phyloP scores from a whole-genome alignment of 495 filamentous ascomycete species.

The Aspergillus bridgeri region DNA sequence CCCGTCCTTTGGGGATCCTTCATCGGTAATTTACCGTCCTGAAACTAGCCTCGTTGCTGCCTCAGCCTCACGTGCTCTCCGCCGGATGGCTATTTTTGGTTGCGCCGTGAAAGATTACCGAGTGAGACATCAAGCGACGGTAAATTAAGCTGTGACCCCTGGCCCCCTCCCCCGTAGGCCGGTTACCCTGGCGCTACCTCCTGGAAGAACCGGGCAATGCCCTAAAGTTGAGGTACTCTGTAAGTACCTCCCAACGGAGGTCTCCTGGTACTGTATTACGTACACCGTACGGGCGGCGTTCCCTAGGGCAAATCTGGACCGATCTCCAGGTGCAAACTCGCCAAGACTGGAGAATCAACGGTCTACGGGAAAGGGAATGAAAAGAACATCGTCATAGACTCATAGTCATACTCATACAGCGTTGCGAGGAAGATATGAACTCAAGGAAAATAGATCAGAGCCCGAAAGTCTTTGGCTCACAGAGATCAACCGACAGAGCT shows the following conservation, averaged over 20 bases:
- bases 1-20: conserved; percentile 3
- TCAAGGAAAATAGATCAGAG: neutral
- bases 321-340: conserved; percentile 12
- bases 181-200: neutral
- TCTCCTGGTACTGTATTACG: neutral
- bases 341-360: conserved; percentile 7
- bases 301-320: conserved; percentile 2
- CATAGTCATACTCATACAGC: conserved; percentile 5
- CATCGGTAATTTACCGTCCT: conserved; percentile 20
- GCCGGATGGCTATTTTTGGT: conserved; percentile 23
- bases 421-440: neutral
- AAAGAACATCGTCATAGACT: too few relatives aligned
- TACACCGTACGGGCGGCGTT: too few relatives aligned
- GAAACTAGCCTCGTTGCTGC: conserved; percentile 17
- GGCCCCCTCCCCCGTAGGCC: neutral
- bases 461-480: neutral
- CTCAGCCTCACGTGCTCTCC: conserved; percentile 23
- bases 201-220: neutral
- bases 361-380: too few relatives aligned
- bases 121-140: too few relatives aligned
- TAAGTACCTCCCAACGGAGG: neutral
- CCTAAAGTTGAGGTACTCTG: too few relatives aligned
- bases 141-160: neutral
- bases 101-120: conserved; percentile 15
- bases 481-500: conserved; percentile 2